Conservation (phyloP, 805 yeast species). For the Hanseniaspora valbyensis region DNA sequence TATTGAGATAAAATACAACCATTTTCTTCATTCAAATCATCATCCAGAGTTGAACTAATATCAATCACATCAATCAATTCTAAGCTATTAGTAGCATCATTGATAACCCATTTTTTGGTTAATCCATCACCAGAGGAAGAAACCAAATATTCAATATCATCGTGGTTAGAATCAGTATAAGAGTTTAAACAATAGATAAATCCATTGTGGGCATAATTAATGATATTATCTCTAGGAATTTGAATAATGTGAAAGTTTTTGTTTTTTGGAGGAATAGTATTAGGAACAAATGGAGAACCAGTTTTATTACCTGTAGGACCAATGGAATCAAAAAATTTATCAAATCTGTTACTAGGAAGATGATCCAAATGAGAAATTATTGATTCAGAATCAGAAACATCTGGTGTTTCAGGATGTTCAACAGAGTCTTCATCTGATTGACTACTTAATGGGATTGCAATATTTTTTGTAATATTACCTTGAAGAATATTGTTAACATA, state of each 20-base stretch:
- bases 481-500: conserved; percentile 43
- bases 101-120: conserved; percentile 66
- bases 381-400: conserved; percentile 17
- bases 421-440: neutral
- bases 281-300: neutral
- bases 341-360: conserved; percentile 58
- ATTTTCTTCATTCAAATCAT: conserved; percentile 28
- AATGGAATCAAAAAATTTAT: conserved; percentile 77
- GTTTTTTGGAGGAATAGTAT: neutral
- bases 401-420: neutral
- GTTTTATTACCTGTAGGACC: conserved; percentile 58
- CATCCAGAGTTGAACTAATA: conserved; percentile 16
- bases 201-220: conserved; percentile 83
- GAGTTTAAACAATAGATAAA: conserved; percentile 58
- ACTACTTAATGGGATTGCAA: conserved; percentile 1
- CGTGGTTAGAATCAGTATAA: conserved; percentile 15
- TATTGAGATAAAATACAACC: conserved; percentile 65
- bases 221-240: conserved; percentile 52
- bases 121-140: conserved; percentile 89
- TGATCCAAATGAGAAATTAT: conserved; percentile 25
- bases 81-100: conserved; percentile 17
- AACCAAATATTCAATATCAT: conserved; percentile 34
- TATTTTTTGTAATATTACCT: conserved; percentile 22
- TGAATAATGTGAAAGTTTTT: conserved; percentile 39
- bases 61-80: conserved; percentile 17